Evolutionary conservation across 257 asterid species (phyloP).

Genomic region (Jasminum sambac): DNA sequence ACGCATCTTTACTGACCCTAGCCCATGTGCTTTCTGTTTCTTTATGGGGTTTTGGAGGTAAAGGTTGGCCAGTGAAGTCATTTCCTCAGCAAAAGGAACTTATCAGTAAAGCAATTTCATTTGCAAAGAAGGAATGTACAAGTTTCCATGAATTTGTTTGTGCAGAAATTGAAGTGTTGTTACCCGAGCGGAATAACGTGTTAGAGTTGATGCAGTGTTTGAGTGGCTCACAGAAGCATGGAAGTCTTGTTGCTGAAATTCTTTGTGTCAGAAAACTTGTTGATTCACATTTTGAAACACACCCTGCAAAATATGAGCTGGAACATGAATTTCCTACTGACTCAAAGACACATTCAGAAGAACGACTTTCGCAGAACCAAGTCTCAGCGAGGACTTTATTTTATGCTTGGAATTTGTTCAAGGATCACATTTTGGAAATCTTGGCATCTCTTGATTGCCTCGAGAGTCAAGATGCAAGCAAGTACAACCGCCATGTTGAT

Average conservation of each 20-base stretch:
- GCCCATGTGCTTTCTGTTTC: slow-evolving; percentile 39
- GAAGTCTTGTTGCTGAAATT: slow-evolving; percentile 33
- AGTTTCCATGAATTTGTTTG: slow-evolving; percentile 32
- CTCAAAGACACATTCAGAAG: slow-evolving; percentile 27
- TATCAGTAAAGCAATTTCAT: slow-evolving; percentile 34
- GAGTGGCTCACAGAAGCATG: slow-evolving; percentile 22
- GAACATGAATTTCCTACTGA: slow-evolving; percentile 29
- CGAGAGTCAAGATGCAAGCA: slow-evolving; percentile 12
- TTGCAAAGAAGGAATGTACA: slow-evolving; percentile 36
- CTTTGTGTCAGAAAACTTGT: slow-evolving; percentile 41
- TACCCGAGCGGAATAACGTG: slow-evolving; percentile 31
- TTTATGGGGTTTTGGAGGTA: slow-evolving; percentile 42
- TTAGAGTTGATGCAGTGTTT: slow-evolving; percentile 33
- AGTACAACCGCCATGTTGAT: slow-evolving; percentile 11
- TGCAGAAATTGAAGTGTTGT: slow-evolving; percentile 35
- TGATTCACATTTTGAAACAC: slow-evolving; percentile 40
- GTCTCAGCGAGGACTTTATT: slow-evolving; percentile 42
- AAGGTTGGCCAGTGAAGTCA: slow-evolving; percentile 59
- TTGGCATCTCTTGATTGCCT: slow-evolving; percentile 37
- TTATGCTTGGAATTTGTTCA: slow-evolving; percentile 52
- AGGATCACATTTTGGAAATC: slow-evolving; percentile 24
- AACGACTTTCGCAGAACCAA: slow-evolving; percentile 29
- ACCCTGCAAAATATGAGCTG: slow-evolving; percentile 33
- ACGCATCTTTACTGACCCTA: slow-evolving; percentile 39
- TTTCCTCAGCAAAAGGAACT: slow-evolving; percentile 42